A percentile compares a stretch with the other conserved stretches of the same genome.
phyloP scores from a whole-genome alignment of 2,329 filamentous ascomycete species.

The Pyrenophora graminea region DNA sequence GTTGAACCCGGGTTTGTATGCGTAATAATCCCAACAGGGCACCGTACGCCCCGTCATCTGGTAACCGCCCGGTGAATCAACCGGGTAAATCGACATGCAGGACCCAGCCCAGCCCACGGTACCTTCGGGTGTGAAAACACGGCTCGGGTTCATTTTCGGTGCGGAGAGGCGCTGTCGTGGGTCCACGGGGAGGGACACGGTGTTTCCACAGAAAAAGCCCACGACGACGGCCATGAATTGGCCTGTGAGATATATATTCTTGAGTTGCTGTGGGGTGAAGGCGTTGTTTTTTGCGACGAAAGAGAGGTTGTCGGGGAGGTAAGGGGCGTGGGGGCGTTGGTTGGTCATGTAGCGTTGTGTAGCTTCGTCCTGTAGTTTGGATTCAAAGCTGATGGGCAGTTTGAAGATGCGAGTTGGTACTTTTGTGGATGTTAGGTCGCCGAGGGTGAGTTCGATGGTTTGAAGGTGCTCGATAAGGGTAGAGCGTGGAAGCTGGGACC shows the following conservation, averaged over 20 bases:
- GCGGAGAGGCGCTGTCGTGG: slow-evolving; percentile 58
- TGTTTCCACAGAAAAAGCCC: slow-evolving; percentile 61
- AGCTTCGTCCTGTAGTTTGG: slow-evolving; percentile 54
- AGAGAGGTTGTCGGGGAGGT: slow-evolving; percentile 64
- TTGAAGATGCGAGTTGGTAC: slow-evolving; percentile 51
- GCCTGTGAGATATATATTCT: slow-evolving; percentile 56
- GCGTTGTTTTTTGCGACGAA: slow-evolving; percentile 63
- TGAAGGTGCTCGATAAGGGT: slow-evolving; percentile 47
- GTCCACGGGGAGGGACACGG: slow-evolving; percentile 58
- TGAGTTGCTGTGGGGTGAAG: slow-evolving; percentile 54
- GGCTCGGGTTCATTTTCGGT: slow-evolving; percentile 62
- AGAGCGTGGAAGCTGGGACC: slow-evolving; percentile 41
- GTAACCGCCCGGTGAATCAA: slow-evolving; percentile 62
- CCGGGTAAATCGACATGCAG: slow-evolving; percentile 60
- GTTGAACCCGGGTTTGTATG: slow-evolving; percentile 56
- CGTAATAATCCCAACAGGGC: slow-evolving; percentile 59
- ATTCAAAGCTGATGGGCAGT: slow-evolving; percentile 51
- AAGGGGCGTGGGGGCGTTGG: slow-evolving; percentile 64
- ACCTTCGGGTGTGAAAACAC: slow-evolving; percentile 62
- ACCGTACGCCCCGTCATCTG: slow-evolving; percentile 60
- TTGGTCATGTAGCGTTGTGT: slow-evolving; percentile 65
- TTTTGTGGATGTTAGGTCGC: slow-evolving; percentile 48
- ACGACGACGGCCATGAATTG: slow-evolving; percentile 59
- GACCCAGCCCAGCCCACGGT: slow-evolving; percentile 61
- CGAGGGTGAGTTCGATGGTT: slow-evolving; percentile 48